Evolutionary conservation across 2,329 filamentous ascomycete genomes (phyloP).

Genomic region (Xylariaceae sp.): DNA sequence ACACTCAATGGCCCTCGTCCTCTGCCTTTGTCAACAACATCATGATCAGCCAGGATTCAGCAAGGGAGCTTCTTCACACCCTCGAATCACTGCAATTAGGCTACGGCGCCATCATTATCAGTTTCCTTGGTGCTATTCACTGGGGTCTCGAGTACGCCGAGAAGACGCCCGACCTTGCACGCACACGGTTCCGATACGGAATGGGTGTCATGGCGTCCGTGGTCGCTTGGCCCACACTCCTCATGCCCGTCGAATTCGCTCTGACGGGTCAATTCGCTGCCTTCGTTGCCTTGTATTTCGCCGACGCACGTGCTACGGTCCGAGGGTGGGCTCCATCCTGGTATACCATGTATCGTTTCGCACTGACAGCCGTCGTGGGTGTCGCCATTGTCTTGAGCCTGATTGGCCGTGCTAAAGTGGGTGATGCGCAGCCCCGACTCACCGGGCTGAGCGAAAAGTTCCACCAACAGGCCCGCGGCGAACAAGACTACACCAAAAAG

Average conservation of each 20-base stretch:
- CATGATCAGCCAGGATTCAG: slow-evolving; percentile 65
- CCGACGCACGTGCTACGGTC: slow-evolving; percentile 68
- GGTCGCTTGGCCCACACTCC: slow-evolving; percentile 83
- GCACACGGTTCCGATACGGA: slow-evolving; percentile 77
- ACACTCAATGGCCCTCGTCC: slow-evolving; percentile 55
- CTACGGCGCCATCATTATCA: slow-evolving; percentile 88
- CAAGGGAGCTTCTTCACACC: slow-evolving; percentile 66
- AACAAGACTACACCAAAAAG: slow-evolving; percentile 35
- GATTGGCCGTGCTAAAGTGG: slow-evolving; percentile 76
- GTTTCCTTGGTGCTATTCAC: slow-evolving; percentile 89
- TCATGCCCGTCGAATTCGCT: slow-evolving; percentile 80
- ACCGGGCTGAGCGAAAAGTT: slow-evolving; percentile 38
- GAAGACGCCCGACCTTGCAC: slow-evolving; percentile 55
- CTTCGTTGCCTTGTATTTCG: slow-evolving; percentile 83
- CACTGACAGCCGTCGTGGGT: slow-evolving; percentile 86
- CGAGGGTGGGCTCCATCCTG: slow-evolving; percentile 77
- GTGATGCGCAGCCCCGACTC: slow-evolving; percentile 33
- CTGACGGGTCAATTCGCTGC: slow-evolving; percentile 81
- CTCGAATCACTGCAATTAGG: slow-evolving; percentile 87
- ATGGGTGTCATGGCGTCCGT: slow-evolving; percentile 76
- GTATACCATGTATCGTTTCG: slow-evolving; percentile 88
- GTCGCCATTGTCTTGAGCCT: slow-evolving; percentile 75
- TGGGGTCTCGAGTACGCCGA: slow-evolving; percentile 85
- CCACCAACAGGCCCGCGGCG: slow-evolving; percentile 28
- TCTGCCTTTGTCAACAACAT: slow-evolving; percentile 63